Conservation (phyloP, 805 yeast genomes). For the Metschnikowia arizonensis region DNA sequence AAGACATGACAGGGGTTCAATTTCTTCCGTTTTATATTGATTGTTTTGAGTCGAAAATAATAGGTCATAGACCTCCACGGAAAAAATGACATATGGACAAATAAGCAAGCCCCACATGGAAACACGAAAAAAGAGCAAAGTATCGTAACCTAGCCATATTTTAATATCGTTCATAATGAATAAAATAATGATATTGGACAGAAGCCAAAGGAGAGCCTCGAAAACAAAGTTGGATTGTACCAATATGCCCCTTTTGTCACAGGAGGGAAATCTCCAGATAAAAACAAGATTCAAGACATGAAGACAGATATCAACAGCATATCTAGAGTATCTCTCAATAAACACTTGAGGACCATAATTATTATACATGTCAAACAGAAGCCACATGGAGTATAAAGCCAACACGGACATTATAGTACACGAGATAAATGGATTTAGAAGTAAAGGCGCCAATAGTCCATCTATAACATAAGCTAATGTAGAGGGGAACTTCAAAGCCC, state of each 20-base stretch:
- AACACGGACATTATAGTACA: not conserved
- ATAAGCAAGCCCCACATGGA: constrained; percentile 19
- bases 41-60: no score
- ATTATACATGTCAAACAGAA: not conserved
- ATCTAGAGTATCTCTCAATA: not conserved
- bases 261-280: constrained; percentile 23
- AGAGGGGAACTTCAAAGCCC: no score
- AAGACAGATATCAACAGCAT: constrained; percentile 22
- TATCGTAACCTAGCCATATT: constrained; percentile 7
- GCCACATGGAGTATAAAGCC: not conserved
- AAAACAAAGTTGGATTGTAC: constrained; percentile 7
- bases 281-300: constrained; percentile 28
- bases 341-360: not conserved
- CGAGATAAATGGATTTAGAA: constrained; percentile 16
- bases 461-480: constrained; percentile 20
- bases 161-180: constrained; percentile 11
- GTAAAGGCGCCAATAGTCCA: constrained; percentile 14
- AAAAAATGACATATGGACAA: constrained; percentile 22
- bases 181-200: constrained; percentile 20
- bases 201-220: constrained; percentile 21
- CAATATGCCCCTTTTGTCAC: constrained; percentile 8
- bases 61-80: constrained; percentile 13
- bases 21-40: no score
- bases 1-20: no score
- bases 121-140: constrained; percentile 11